These are phyloP conservation scores for Epichloe typhina DNA, from an alignment of 2,329 filamentous ascomycete species.

Conservation along the genomic window DNA sequence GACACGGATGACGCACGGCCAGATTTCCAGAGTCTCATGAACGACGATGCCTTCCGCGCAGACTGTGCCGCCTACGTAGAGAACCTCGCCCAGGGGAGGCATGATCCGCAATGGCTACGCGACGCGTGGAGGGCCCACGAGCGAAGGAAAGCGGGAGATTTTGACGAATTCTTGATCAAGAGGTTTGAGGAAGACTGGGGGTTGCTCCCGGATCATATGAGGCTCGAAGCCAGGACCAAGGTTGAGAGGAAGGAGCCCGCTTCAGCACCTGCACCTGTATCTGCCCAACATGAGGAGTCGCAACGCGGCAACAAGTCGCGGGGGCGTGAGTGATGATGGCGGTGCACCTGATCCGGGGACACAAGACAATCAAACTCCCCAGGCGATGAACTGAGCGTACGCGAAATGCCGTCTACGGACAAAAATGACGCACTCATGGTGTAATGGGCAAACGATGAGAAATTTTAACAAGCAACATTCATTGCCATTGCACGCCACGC, in stretches of 20 bases:
- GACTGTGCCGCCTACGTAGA: slow-evolving; percentile 33
- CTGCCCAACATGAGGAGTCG: neutral
- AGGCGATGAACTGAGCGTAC: neutral
- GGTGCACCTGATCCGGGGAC: neutral
- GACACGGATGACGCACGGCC: slow-evolving; percentile 25
- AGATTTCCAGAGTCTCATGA: slow-evolving; percentile 28
- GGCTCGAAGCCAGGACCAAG: slow-evolving; percentile 1
- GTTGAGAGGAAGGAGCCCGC: neutral
- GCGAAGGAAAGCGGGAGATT: slow-evolving; percentile 33
- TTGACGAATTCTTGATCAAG: slow-evolving; percentile 31
- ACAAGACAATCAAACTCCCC: neutral
- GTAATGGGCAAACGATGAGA: no score
- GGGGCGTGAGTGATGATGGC: neutral
- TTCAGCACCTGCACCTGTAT: neutral
- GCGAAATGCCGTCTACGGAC: no score
- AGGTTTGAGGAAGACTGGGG: slow-evolving; percentile 39
- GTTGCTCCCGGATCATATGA: slow-evolving; percentile 23
- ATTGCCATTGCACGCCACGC: no score
- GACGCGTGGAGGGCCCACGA: slow-evolving; percentile 39
- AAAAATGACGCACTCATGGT: neutral
- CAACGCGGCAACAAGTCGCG: neutral
- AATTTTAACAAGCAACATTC: no score
- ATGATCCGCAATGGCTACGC: slow-evolving; percentile 39
- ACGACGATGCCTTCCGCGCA: slow-evolving; percentile 34
- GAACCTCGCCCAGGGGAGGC: slow-evolving; percentile 32